These are phyloP conservation scores for Hirschfeldia incana DNA, from an alignment of 345 rosid genomes.

Conservation along the genomic window DNA sequence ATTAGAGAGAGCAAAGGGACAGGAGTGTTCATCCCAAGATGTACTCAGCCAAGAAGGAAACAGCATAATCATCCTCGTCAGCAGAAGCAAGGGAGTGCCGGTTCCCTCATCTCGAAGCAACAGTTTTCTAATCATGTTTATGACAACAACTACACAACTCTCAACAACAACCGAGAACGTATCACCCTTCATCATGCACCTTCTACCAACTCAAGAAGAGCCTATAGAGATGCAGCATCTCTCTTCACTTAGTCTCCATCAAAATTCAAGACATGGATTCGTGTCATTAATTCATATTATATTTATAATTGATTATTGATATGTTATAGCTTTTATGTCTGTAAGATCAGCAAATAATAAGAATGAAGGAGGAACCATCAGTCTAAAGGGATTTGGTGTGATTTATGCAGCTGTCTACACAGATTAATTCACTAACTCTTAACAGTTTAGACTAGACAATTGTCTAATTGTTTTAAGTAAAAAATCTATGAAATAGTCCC, in stretches of 20 bases:
- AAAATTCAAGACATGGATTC: constrained; percentile 27
- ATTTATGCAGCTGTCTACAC: constrained; percentile 1
- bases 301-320: constrained; percentile 22
- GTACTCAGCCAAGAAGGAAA: constrained; percentile 64
- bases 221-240: constrained; percentile 43
- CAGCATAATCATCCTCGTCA: constrained; percentile 37
- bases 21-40: constrained; percentile 83
- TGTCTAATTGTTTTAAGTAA: background rate
- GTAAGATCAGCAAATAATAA: constrained; percentile 33
- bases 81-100: constrained; percentile 58
- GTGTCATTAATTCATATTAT: constrained; percentile 30
- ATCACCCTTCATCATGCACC: constrained; percentile 17
- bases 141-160: constrained; percentile 19
- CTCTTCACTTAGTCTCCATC: constrained; percentile 37
- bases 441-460: background rate
- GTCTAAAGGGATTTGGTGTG: constrained; percentile 32
- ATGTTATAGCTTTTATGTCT: constrained; percentile 19
- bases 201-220: constrained; percentile 35
- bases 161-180: constrained; percentile 26
- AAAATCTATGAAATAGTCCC: background rate
- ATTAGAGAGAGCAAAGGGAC: constrained; percentile 82
- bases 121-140: constrained; percentile 32
- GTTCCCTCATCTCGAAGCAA: constrained; percentile 49
- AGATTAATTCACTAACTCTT: constrained; percentile 7
- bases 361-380: constrained; percentile 25